These are phyloP conservation scores for bread wheat (Triticum aestivum) DNA, from an alignment of 176 grass and related monocot genomes.

Conservation along the genomic window IWGSC_CS_RefSeq_v2.1 NC_057806.1:655509353-655509852, in stretches of 20 bases:
- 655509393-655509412: background rate
- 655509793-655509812: background rate
- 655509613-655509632: background rate
- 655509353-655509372: background rate
- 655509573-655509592: background rate
- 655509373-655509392: background rate
- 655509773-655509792: background rate
- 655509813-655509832: background rate
- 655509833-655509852: constrained; percentile 28
- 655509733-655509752: background rate
- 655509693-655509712: constrained; percentile 8
- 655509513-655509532: background rate
- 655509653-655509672: constrained; percentile 22
- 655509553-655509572: background rate
- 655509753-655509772: constrained; percentile 18
- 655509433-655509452: background rate
- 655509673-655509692: background rate
- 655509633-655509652: constrained; percentile 10
- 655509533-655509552: background rate
- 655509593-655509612: background rate
- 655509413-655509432: background rate
- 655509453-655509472: background rate
- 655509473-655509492: background rate
- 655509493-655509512: background rate
- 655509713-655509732: constrained; percentile 15